These are phyloP conservation scores for Gracilaria domingensis DNA, from an alignment of 23 red algal genomes.

Conservation along the genomic window DNA sequence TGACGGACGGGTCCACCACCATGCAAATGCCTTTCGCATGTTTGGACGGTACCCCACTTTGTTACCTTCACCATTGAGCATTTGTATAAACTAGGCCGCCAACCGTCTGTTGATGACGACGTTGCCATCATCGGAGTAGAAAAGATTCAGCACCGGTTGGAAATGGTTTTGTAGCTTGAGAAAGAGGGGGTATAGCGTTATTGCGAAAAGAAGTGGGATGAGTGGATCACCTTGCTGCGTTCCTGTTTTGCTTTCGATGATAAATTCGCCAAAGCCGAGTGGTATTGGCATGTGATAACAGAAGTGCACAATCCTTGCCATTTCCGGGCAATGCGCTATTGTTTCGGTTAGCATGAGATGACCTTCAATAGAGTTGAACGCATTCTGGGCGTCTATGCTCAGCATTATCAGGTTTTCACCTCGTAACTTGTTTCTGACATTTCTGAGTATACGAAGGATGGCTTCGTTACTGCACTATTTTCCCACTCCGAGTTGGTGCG, in stretches of 20 bases:
- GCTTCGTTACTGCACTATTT: no score
- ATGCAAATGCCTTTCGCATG: background rate
- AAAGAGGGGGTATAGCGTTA: slow-evolving; percentile 21
- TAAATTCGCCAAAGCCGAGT: background rate
- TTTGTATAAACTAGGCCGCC: background rate
- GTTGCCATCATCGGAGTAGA: slow-evolving; percentile 29
- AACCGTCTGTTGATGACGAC: background rate
- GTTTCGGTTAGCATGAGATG: background rate
- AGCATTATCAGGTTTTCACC: background rate
- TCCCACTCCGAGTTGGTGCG: no score
- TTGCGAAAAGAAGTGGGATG: slow-evolving; percentile 5
- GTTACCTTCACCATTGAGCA: background rate
- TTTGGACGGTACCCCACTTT: background rate
- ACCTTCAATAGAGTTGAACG: slow-evolving; percentile 28
- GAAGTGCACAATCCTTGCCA: slow-evolving; percentile 26
- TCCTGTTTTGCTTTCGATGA: background rate
- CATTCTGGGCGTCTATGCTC: slow-evolving; percentile 17
- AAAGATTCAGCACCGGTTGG: background rate
- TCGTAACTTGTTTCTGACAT: background rate
- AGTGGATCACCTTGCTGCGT: slow-evolving; percentile 55
- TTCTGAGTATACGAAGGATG: no score
- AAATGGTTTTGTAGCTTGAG: slow-evolving; percentile 6
- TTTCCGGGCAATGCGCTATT: background rate
- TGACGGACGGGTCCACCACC: no score
- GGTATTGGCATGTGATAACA: background rate